These are phyloP conservation scores for Penicillium lividum DNA, from an alignment of 495 filamentous ascomycete genomes.

Conservation along the genomic window DNA sequence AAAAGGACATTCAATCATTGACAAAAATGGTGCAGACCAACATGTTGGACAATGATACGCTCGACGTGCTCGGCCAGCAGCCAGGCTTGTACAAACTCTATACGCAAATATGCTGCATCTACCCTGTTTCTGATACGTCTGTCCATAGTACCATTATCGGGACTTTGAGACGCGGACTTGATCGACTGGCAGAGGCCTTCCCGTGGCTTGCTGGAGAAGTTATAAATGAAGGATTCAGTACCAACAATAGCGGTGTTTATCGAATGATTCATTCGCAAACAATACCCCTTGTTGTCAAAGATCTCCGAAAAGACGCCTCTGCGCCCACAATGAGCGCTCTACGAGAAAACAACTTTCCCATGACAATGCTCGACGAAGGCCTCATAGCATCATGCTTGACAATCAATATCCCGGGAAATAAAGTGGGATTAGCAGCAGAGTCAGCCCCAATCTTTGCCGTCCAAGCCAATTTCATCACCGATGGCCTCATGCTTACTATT, in stretches of 20 bases:
- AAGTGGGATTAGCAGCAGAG: constrained; percentile 20
- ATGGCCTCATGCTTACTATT: constrained; percentile 51
- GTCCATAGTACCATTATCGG: constrained; percentile 28
- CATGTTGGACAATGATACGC: neutral
- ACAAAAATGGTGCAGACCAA: neutral
- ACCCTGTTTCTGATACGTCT: constrained; percentile 27
- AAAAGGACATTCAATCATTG: neutral
- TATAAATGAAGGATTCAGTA: constrained; percentile 39
- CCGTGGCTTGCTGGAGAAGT: constrained; percentile 59
- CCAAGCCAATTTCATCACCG: constrained; percentile 54
- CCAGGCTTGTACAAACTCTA: constrained; percentile 32
- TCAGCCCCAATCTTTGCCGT: constrained; percentile 48
- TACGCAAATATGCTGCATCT: constrained; percentile 49
- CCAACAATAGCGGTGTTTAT: constrained; percentile 40
- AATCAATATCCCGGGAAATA: constrained; percentile 27
- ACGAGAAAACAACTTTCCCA: constrained; percentile 43
- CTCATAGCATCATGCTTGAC: constrained; percentile 50
- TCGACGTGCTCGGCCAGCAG: constrained; percentile 22
- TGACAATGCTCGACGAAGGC: constrained; percentile 55
- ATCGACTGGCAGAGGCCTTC: constrained; percentile 38
- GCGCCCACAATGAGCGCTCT: constrained; percentile 44
- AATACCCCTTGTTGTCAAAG: constrained; percentile 45
- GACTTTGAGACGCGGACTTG: constrained; percentile 38
- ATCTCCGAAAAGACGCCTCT: constrained; percentile 36
- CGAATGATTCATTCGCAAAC: constrained; percentile 38